Percentiles rank a stretch among this genome's conserved stretches.
phyloP scores from a whole-genome alignment of 2,329 filamentous ascomycete genomes.

The Hortaea sp. region DNA sequence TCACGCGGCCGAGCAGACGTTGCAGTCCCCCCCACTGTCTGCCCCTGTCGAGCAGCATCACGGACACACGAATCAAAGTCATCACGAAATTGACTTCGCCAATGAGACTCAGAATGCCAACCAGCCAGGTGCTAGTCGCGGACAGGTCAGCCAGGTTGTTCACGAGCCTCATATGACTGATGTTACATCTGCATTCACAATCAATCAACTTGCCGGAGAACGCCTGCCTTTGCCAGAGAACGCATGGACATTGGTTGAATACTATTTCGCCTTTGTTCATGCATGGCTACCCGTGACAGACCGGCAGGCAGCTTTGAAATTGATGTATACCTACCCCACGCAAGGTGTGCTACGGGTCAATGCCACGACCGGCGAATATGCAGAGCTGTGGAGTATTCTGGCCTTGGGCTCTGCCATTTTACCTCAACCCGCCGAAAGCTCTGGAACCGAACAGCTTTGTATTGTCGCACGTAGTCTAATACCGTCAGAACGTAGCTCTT shows the following conservation, averaged over 20 bases:
- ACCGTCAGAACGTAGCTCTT: background rate
- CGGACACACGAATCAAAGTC: background rate
- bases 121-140: background rate
- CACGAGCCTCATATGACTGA: background rate
- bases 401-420: constrained; percentile 30
- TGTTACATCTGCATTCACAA: background rate
- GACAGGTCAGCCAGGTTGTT: background rate
- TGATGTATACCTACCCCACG: constrained; percentile 46
- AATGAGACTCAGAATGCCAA: background rate
- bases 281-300: constrained; percentile 68
- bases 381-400: constrained; percentile 37
- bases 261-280: constrained; percentile 67
- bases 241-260: constrained; percentile 54
- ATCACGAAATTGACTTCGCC: background rate
- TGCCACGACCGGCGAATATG: constrained; percentile 28
- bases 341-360: constrained; percentile 25
- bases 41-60: background rate
- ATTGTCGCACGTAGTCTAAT: constrained; percentile 4
- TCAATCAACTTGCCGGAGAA: background rate
- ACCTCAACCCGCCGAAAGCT: background rate
- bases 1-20: background rate
- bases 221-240: background rate
- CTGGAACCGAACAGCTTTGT: background rate
- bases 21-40: background rate
- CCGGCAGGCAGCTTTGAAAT: constrained; percentile 50